These are phyloP conservation scores for Linnemannia hyalina DNA, from an alignment of 192 early-diverging fungal species.

Conservation along the genomic window DNA sequence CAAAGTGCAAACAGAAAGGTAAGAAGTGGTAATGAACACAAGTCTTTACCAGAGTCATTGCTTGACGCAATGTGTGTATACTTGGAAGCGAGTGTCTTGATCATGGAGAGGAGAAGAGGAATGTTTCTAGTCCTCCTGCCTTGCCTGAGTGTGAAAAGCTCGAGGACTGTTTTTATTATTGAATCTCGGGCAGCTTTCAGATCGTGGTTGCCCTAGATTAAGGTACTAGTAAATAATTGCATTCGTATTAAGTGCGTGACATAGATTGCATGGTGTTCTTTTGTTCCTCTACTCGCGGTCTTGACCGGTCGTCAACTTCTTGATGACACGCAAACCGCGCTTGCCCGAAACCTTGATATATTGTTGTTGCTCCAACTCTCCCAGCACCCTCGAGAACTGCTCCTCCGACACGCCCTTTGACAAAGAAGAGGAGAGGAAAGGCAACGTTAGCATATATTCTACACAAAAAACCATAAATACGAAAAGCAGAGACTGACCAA, in stretches of 20 bases:
- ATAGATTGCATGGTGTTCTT: background rate
- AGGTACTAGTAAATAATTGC: background rate
- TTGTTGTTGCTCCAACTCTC: slow-evolving; percentile 53
- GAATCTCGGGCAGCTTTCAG: background rate
- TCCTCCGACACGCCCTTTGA: slow-evolving; percentile 42
- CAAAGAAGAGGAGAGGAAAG: background rate
- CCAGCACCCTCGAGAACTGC: slow-evolving; percentile 42
- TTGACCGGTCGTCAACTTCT: slow-evolving; percentile 43
- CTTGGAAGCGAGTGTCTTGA: slow-evolving; percentile 14
- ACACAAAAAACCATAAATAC: background rate
- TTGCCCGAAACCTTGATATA: slow-evolving; percentile 55
- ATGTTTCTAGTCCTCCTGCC: background rate
- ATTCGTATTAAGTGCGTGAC: background rate
- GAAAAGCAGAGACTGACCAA: background rate
- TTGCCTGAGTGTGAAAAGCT: background rate
- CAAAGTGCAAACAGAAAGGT: background rate
- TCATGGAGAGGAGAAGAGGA: background rate
- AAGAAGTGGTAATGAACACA: background rate
- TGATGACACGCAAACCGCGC: slow-evolving; percentile 48
- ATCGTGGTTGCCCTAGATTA: background rate
- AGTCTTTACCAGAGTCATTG: slow-evolving; percentile 21
- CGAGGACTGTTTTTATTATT: background rate
- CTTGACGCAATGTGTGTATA: background rate
- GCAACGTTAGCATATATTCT: background rate
- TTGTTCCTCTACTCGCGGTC: slow-evolving; percentile 32